Evolutionary conservation across 2,329 filamentous ascomycete species (phyloP), one percentile per base, ranked within the genome.

Genomic region (Pseudogymnoascus sp.): DNA sequence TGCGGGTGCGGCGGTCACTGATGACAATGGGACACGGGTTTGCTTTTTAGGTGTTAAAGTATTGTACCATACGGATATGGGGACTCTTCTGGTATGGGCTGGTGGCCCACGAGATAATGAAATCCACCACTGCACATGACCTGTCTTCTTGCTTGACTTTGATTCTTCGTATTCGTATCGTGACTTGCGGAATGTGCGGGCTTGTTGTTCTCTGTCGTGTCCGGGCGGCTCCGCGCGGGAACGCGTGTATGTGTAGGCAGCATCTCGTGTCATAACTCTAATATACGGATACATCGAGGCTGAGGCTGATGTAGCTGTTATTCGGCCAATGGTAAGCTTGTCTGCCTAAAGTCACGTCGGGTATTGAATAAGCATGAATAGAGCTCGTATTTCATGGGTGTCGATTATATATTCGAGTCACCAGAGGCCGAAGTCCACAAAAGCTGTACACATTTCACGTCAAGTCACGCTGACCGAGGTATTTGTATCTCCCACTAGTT

Each of bases 1-100:
- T 63, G 38, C 31, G 42, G 61, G 40, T 33, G 33, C 33, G 53
- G 63, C 38, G 61, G 60, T 42, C 35, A 35, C 26, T 63, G 40
- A 64, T 64, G 62, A 65, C 64, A 59, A 64, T 66, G 67, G 68
- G 69, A 65, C 66, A 29, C 67, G 68, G 68, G 66, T 65, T 64
- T 68, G 66, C 63, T 64, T 68, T 70, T 65, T 63, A 31, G 68
- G 68, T 70, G 69, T 70, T 70, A 64, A 66, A 47, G 42, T 33
- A 64, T 68, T 70, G 69, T 70, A 70, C 69, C 68, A 71, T 70
- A 70, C 44, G 67, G 65, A 67, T 68, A 66, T 68, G 65, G 69
- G 69, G 64, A 62, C 42, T 59, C 64, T 61, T 66, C 63, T 59
- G 63, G 64, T 68, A 68, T 69, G 67, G 66, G 42, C 66, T 66